phyloP scores from a whole-genome alignment of 2,329 filamentous ascomycete species.

The Penicillium sp. region DNA sequence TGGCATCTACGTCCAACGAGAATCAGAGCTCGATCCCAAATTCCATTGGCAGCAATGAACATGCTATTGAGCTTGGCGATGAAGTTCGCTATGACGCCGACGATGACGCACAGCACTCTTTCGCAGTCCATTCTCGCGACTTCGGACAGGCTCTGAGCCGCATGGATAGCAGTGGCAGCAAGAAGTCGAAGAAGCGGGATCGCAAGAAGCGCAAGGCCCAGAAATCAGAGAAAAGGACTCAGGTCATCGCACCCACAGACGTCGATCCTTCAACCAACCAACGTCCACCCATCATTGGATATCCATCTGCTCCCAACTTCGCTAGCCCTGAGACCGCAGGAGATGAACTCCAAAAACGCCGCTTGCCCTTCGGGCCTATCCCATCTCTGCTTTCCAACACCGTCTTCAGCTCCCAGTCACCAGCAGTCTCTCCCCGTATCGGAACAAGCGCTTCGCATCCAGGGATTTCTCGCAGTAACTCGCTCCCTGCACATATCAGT shows the following conservation, averaged over 20 bases:
- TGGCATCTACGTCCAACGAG: conserved; percentile 19
- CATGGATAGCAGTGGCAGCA: conserved; percentile 13
- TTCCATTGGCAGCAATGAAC: conserved; percentile 21
- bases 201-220: conserved; percentile 22
- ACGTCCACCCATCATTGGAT: conserved; percentile 18
- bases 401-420: conserved; percentile 30
- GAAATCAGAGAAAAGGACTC: conserved; percentile 18
- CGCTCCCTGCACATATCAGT: conserved; percentile 30
- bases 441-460: conserved; percentile 17
- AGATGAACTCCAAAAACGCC: conserved; percentile 22
- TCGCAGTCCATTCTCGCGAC: conserved; percentile 31
- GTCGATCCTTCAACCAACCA: not conserved
- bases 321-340: conserved; percentile 10
- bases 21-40: conserved; percentile 24
- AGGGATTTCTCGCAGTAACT: conserved; percentile 33
- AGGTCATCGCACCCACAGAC: not conserved
- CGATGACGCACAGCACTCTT: conserved; percentile 20
- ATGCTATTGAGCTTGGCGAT: conserved; percentile 30
- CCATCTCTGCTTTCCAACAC: conserved; percentile 37
- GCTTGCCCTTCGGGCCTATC: conserved; percentile 33
- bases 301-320: conserved; percentile 16
- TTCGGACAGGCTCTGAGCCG: conserved; percentile 25
- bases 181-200: conserved; percentile 24
- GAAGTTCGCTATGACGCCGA: conserved; percentile 32
- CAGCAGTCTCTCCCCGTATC: conserved; percentile 8